Evolutionary conservation across 495 filamentous ascomycete genomes (phyloP), one percentile per base, ranked within the genome.

Genomic region (Parathielavia hyrcaniae): DNA sequence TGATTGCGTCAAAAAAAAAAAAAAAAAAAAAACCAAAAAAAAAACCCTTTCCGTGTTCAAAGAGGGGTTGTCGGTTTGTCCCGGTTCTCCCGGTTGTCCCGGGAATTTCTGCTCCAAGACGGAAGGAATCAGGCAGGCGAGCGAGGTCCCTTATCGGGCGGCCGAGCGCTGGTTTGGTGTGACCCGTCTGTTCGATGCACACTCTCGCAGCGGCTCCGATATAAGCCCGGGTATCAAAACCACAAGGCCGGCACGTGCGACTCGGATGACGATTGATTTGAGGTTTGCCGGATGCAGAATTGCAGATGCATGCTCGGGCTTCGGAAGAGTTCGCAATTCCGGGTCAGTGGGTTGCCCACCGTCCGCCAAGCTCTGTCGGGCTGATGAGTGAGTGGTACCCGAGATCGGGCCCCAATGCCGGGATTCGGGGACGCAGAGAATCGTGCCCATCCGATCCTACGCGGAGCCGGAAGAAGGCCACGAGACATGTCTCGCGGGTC

Each of bases 331-430:
- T 17, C 14, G 14, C 12, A 47, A 38, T 20, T 12, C 53, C 53
- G 43, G 50, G 40, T 20, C 22, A 11, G 19, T 13, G 23, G 39
- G 16, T 14, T 9, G 14, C 50, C 35, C 40, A 10, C n/a, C 38
- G 4, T 32, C 9, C 43, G 43, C 43, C 43, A 56, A 47, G 43
- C 41, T 12, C 41, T 40, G 22, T 5, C 32, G 9, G 40, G 17
- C 52, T n/a, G n/a, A n/a, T n/a, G n/a, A n/a, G 52, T 19, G 4
- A 19, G 2, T 4, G 39, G 35, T 44, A n/a, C 22, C n/a, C 22
- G 45, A 20, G 20, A 8, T 41, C 53, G 32, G 52, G 26, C 52
- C 41, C 30, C 17, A 17, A 3, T 40, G 20, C 53, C 53, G 53
- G 7, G 30, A 30, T 14, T 1, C 17, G 34, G 9, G 26, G 3